Conservation (phyloP, 805 yeast genomes). For the Starmerella kuoi region DNA sequence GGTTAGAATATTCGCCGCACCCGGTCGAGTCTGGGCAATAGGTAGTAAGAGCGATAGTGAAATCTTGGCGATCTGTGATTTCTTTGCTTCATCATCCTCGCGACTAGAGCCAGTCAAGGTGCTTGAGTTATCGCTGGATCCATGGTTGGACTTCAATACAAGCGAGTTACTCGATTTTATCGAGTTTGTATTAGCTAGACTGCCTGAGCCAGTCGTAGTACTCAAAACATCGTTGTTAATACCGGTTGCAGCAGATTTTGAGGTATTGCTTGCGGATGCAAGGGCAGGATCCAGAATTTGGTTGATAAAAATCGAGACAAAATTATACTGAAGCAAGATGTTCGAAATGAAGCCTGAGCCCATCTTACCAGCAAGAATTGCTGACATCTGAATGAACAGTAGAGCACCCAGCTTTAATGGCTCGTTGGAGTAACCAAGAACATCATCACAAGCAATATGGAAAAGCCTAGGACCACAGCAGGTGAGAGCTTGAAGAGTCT, state of each 20-base stretch:
- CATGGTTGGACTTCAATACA: not conserved
- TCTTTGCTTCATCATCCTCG: not conserved
- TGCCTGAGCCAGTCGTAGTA: too few relatives aligned
- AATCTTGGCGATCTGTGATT: conserved; percentile 33
- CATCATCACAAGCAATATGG: conserved; percentile 60
- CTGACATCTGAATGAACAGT: conserved; percentile 55
- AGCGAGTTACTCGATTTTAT: too few relatives aligned
- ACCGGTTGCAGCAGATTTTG: not conserved
- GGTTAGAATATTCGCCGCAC: conserved; percentile 66
- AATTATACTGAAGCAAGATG: conserved; percentile 49
- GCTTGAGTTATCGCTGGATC: not conserved
- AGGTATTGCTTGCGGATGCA: conserved; percentile 4
- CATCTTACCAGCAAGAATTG: conserved; percentile 42
- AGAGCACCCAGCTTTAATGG: conserved; percentile 62
- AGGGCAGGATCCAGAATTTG: conserved; percentile 25
- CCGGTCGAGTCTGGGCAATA: conserved; percentile 61
- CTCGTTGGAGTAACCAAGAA: conserved; percentile 60
- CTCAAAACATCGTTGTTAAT: not conserved
- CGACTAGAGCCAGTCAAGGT: not conserved
- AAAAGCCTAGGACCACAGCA: conserved; percentile 50
- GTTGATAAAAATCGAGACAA: conserved; percentile 51
- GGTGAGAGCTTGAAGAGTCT: conserved; percentile 43
- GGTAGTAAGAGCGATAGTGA: conserved; percentile 56
- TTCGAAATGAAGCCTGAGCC: conserved; percentile 48
- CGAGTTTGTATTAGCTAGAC: not conserved